Base-by-base conservation (phyloP, 2,329 filamentous ascomycete genomes). In the Microcyclospora pomicola region DNA sequence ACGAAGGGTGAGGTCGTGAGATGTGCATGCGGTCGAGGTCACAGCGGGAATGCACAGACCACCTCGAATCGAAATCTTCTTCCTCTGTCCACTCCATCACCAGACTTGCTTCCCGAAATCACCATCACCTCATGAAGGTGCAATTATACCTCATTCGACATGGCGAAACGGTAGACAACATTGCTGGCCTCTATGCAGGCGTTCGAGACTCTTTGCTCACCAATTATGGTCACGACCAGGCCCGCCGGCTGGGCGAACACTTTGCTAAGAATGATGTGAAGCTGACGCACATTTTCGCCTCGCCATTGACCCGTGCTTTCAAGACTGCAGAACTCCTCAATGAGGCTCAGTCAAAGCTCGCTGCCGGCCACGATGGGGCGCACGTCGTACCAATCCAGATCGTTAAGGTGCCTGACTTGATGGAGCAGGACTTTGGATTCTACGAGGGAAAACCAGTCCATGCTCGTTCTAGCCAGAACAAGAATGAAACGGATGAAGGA, bases 81-180 rank as follows among this genome's bases (percentile, higher is more conserved):
- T 24, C 19, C 7, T 24, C 19, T 24, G 19, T 24, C 19, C 5
- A 7, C 19, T 24, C 19, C 5, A 24, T 5, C 7, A 5, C 19
- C 19, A 24, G 7, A 24, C 19, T 24, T 7, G 19, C 19, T 24
- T 24, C 30, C 9, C 30, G 30, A 4, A 24, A 15, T 12, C 31
- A 27, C 5, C 13, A 27, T 13, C 16, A 38, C 15, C 9, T 15
- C 12, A 15, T 24, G 10, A 9, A 11, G 28, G 14, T 40, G 13
- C 71, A 69, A 53, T 59, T 94, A 39, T 76, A 86, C 52, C 70
- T 94, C 50, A 75, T 93, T 52, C 78, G 86, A 40, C 86, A 94
- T 67, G 86, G 80, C 54, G 86, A 94, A 64, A 88, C 84, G 12
- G 82, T 92, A 47, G 82, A 94, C 62, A 94, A 94, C 59, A 80